phyloP scores from a whole-genome alignment of 164 flowering plant genomes.

The Aristolochia contorta region DNA sequence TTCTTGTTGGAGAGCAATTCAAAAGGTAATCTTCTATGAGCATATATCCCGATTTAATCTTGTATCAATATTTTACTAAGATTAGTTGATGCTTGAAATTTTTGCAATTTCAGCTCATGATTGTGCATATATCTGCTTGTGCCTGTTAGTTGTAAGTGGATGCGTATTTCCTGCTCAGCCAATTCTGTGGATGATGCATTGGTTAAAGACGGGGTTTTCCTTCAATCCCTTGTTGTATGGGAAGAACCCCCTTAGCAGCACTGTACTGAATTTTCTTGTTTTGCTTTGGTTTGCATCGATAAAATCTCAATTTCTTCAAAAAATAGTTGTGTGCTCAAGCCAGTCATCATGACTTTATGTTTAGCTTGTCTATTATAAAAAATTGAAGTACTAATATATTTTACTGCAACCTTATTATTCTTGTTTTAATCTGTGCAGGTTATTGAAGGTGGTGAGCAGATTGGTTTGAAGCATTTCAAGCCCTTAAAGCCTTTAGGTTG shows the following conservation, averaged over 20 bases:
- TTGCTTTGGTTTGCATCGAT: too few species aligned
- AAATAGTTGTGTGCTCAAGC: not conserved
- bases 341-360: not conserved
- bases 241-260: too few species aligned
- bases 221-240: too few species aligned
- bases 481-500: slow-evolving; percentile 91
- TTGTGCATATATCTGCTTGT: not conserved
- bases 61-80: not conserved
- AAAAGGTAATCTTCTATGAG: slow-evolving; percentile 42
- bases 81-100: not conserved
- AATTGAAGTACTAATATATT: too few species aligned
- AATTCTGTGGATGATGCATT: too few species aligned
- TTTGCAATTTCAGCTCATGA: too few species aligned
- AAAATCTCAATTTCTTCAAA: too few species aligned
- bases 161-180: too few species aligned
- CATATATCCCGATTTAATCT: not conserved
- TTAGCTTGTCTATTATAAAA: not conserved
- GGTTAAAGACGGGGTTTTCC: too few species aligned
- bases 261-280: too few species aligned
- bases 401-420: not conserved
- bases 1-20: slow-evolving; percentile 74
- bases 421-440: slow-evolving; percentile 30
- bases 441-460: slow-evolving; percentile 46
- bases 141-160: too few species aligned
- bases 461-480: slow-evolving; percentile 79